Base-by-base conservation (phyloP, 2,329 filamentous ascomycete species). In the Paracorniculantispora psalliotae region DNA sequence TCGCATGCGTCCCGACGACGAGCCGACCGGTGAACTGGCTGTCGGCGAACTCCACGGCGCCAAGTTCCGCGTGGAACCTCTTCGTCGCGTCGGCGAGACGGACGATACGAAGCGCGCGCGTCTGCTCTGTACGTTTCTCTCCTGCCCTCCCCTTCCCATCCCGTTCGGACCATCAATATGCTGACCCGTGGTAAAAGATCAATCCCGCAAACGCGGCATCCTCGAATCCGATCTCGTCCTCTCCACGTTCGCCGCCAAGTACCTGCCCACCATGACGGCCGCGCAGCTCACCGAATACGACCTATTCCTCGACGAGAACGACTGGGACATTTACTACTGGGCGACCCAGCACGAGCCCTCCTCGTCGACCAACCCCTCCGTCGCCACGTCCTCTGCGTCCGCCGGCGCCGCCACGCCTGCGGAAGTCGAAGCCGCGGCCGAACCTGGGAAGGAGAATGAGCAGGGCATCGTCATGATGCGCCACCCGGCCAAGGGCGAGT, bases 271-370 rank as follows among this genome's bases (percentile, higher is more conserved):
- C 62, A 96, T 99, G 90, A 84, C 83, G 1, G 73, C 79, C 6
- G 74, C 80, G 53, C 89, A 96, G 70, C 86, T 97, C 66, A 75
- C 83, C 67, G 85, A 96, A 74, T 97, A 94, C 78, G 93, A 97
- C 73, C 79, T 82, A 28, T 96, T 99, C 79, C 86, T 99, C 59
- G 94, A 99, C 75, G 94, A 99, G 77, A 99, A 99, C 75, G 94
- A 99, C 78, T 99, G 94, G 94, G 94, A 99, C 73, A 97, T 99
- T 62, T 99, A 99, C 81, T 99, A 99, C 81, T 99, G 94, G 94
- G 91, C 90, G 3, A 99, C 94, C 17, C 94, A 99, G 75, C 86
- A 91, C 66, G 72, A 74, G 63, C 66, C 84, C 35, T 73, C 79
- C 56, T 79, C 84, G 59, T 64, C 71, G 57, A 72, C 76, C 63